Base-by-base conservation (phyloP, 2,329 filamentous ascomycete species). In the Ophiostoma montium region DNA sequence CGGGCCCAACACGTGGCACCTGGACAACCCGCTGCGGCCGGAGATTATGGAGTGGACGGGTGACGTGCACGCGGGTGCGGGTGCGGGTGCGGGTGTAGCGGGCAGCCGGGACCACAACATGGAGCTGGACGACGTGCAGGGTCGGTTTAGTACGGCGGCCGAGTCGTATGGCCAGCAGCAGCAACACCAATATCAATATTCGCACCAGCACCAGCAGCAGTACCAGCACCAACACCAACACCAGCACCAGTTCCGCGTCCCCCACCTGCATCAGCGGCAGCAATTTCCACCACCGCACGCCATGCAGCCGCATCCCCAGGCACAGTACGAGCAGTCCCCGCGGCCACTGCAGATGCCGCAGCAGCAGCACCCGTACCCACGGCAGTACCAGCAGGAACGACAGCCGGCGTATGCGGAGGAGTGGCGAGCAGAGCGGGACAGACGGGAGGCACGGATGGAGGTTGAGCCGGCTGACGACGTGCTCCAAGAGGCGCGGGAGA, bases 11-110 rank as follows among this genome's bases (percentile, higher is more conserved):
- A 21, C 45, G 1, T 58, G 55, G 55, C 48, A 53, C 15, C 50
- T 58, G 46, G 55, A 57, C 49, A 57, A 58, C 31, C 56, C 55
- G 9, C 54, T 58, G 10, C 53, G 54, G 35, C 55, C 55, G 1
- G 55, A 56, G 30, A 52, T 56, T 11, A 46, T 47, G 47, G 50
- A 52, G 5, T 56, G 54, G 54, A 50, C 42, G 2, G 50, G 45
- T 3, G 48, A 47, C 15, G 15, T 15, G 23, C 5, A 7, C 21
- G 16, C 21, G 19, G 39, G 10, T 9, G 11, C 21, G 3, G n/a
- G 3, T 10, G 16, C 19, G 12, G 36, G 12, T 15, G 19, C 23
- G 5, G 23, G 23, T 27, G 23, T 27, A 8, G 3, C 43, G 47
- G n/a, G 41, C 32, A n/a, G n/a, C n/a, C n/a, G n/a, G n/a, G n/a